These are phyloP conservation scores for Quercus phellos DNA, from an alignment of 331 rosid species.

Conservation along the genomic window DNA sequence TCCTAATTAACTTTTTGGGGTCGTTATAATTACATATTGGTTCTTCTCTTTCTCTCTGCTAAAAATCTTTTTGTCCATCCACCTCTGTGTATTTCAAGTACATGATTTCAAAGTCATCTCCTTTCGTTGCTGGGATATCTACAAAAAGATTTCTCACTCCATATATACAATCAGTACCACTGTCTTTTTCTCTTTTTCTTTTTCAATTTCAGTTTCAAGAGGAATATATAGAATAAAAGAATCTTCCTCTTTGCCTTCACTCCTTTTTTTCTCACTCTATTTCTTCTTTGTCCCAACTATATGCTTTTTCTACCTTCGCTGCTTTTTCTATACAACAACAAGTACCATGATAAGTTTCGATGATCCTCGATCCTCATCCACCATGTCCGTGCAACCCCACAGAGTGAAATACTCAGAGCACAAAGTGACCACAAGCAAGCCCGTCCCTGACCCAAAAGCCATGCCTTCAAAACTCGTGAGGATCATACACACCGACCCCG, in stretches of 20 bases:
- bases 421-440: slow-evolving; percentile 10
- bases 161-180: too few relatives aligned
- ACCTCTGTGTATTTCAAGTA: neutral
- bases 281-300: neutral
- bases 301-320: neutral
- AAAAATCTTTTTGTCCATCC: neutral
- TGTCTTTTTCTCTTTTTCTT: neutral
- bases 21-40: too few relatives aligned
- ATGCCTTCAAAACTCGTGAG: slow-evolving; percentile 40
- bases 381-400: slow-evolving; percentile 30
- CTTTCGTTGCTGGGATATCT: neutral
- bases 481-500: slow-evolving; percentile 62
- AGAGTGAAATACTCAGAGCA: slow-evolving; percentile 27
- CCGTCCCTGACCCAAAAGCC: slow-evolving; percentile 5
- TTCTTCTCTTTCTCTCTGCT: neutral
- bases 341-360: neutral
- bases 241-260: neutral
- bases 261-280: neutral
- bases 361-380: neutral
- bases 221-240: neutral
- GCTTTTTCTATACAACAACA: neutral
- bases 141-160: neutral
- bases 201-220: neutral
- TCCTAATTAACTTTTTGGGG: neutral
- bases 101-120: too few relatives aligned